Evolutionary conservation across 78 protist genomes (phyloP), one percentile per base, ranked within the genome.

Genomic region (Protostelium mycophagum): DNA sequence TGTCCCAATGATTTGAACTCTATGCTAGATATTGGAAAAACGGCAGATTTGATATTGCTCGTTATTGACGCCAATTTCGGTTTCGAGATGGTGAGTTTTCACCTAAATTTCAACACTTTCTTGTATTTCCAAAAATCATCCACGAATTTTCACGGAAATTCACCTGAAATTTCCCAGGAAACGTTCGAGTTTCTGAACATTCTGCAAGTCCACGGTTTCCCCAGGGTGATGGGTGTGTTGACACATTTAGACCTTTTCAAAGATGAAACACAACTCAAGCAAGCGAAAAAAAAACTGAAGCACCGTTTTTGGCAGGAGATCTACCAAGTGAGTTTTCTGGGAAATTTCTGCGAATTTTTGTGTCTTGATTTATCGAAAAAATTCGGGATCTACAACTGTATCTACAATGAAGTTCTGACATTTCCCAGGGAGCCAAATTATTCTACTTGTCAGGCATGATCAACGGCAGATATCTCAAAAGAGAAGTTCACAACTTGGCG

Each of bases 121-220:
- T 16, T 10, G 1, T 88, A 83, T 28, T 23, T 90, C 63, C 28
- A 0, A 83, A 29, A 28, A 84, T 1, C 39, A 0, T 39, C 23
- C 35, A 85, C 88, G n/a, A n/a, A n/a, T n/a, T n/a, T n/a, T n/a
- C n/a, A n/a, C n/a, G n/a, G n/a, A n/a, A n/a, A n/a, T n/a, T n/a
- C n/a, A n/a, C n/a, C n/a, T n/a, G n/a, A n/a, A n/a, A n/a, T n/a
- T n/a, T n/a, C n/a, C n/a, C n/a, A 91, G 98, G 99, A 99, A 89
- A 98, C 99, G 1, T 99, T 99, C 83, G 99, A 99, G 93, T 98
- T 99, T 87, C 93, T 99, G 63, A 99, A 99, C 93, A 91, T 99
- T 1, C 87, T 96, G 36, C 98, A 99, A 87, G 92, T 88, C 34
- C 99, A 98, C 86, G 99, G 99, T 34, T 97, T 99, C 90, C 98